These are phyloP conservation scores for Beta lomatogona DNA, from an alignment of 179 eudicot genomes.

Conservation along the genomic window DNA sequence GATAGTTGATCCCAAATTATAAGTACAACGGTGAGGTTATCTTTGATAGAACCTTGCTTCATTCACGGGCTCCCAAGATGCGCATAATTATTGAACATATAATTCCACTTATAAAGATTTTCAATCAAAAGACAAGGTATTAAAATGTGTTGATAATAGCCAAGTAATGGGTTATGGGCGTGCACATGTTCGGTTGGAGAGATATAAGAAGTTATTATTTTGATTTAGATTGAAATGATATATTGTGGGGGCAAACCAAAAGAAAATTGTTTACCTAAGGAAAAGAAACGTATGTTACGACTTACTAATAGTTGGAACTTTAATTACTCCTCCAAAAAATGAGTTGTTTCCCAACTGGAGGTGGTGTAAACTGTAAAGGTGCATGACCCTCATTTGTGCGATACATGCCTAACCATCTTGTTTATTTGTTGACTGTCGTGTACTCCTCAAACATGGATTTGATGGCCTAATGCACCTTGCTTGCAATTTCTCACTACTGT, in stretches of 20 bases:
- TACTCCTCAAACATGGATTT: conserved; percentile 35
- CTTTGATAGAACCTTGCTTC: neutral
- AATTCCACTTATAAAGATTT: neutral
- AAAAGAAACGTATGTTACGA: neutral
- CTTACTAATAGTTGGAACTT: neutral
- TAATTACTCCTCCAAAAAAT: conserved; percentile 9
- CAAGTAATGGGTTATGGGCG: conserved; percentile 11
- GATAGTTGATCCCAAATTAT: too few relatives aligned
- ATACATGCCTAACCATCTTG: neutral
- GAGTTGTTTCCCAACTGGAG: conserved; percentile 16
- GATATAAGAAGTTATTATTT: neutral
- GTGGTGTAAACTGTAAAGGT: conserved; percentile 2
- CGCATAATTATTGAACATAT: neutral
- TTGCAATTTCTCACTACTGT: neutral
- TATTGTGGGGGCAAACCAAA: conserved; percentile 17
- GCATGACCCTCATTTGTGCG: conserved; percentile 23
- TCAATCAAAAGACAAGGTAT: neutral
- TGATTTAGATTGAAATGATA: conserved; percentile 22
- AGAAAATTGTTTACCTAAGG: conserved; percentile 9
- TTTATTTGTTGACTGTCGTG: conserved; percentile 30
- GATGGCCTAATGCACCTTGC: conserved; percentile 6
- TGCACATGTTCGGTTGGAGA: conserved; percentile 16
- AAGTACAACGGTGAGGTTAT: too few relatives aligned
- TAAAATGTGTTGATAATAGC: conserved; percentile 13
- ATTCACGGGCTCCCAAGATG: neutral